phyloP scores from a whole-genome alignment of 805 yeast genomes.

The Yarrowia sp. region DNA sequence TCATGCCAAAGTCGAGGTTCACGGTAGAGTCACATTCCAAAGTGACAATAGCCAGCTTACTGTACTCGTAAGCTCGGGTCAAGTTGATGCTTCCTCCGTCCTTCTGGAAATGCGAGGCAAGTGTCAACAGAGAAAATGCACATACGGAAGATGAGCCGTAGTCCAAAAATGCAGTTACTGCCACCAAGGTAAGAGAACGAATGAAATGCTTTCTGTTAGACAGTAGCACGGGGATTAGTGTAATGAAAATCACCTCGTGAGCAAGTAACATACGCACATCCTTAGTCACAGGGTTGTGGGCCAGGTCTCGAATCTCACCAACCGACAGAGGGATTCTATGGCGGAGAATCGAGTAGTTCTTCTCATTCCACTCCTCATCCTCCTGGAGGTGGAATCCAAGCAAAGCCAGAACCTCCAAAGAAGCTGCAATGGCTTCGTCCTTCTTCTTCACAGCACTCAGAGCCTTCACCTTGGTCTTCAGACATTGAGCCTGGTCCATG shows the following conservation, averaged over 20 bases:
- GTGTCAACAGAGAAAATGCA: constrained; percentile 42
- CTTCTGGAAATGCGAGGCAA: constrained; percentile 39
- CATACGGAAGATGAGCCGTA: constrained; percentile 44
- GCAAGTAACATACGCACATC: constrained; percentile 38
- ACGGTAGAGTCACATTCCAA: constrained; percentile 39
- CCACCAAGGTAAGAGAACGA: constrained; percentile 38
- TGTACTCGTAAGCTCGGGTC: constrained; percentile 43
- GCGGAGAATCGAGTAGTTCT: constrained; percentile 32
- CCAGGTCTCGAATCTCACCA: constrained; percentile 41
- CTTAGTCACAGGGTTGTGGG: constrained; percentile 30
- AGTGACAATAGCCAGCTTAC: constrained; percentile 42
- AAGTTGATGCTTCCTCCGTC: constrained; percentile 38
- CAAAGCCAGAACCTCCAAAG: constrained; percentile 39
- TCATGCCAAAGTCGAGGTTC: constrained; percentile 40
- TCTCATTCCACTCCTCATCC: constrained; percentile 35
- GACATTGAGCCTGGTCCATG: constrained; percentile 36
- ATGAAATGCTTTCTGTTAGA: constrained; percentile 36
- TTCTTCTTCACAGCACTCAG: constrained; percentile 37
- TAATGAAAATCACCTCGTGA: constrained; percentile 44
- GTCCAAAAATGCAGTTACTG: constrained; percentile 40
- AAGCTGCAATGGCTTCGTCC: constrained; percentile 40
- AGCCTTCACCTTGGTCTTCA: constrained; percentile 42
- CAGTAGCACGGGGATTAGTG: constrained; percentile 40
- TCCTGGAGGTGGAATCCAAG: constrained; percentile 40
- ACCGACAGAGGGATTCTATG: constrained; percentile 43